Percentiles rank a stretch among this genome's conserved stretches.
These are phyloP conservation scores for Nicotiana sylvestris DNA, from an alignment of 257 asterid species.

Conservation along the genomic window DNA sequence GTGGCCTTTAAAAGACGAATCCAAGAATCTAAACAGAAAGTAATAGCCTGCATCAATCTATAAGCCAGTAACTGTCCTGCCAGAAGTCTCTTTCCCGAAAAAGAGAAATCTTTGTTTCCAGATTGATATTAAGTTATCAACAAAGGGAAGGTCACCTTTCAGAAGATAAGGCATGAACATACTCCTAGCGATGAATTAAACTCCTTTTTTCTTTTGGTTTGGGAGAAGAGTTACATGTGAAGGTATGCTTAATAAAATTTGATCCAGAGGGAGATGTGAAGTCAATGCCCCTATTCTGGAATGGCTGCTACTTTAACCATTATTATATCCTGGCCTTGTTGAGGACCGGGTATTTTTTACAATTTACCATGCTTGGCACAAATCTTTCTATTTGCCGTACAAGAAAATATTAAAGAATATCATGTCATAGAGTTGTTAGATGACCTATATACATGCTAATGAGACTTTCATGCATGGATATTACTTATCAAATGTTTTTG, in stretches of 20 bases:
- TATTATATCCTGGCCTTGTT: not conserved
- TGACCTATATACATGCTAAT: slow-evolving; percentile 5
- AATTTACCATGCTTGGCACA: not conserved
- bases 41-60: not conserved
- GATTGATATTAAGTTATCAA: not conserved
- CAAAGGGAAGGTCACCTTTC: not conserved
- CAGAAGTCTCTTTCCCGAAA: not conserved
- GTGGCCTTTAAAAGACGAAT: not conserved
- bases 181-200: not conserved
- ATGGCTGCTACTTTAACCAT: not conserved
- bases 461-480: not conserved
- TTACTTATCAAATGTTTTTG: not conserved
- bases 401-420: not conserved
- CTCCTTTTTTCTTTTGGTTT: not conserved
- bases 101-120: not conserved
- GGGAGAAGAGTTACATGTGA: not conserved
- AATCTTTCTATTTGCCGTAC: not conserved
- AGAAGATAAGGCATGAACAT: not conserved
- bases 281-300: not conserved
- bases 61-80: not conserved
- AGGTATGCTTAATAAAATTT: not conserved
- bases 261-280: not conserved
- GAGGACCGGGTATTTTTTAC: not conserved
- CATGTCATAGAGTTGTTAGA: not conserved
- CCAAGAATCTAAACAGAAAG: not conserved